Base-by-base conservation (phyloP, 1,284 basidiomycete genomes). In the Fomes fomentarius region DNA sequence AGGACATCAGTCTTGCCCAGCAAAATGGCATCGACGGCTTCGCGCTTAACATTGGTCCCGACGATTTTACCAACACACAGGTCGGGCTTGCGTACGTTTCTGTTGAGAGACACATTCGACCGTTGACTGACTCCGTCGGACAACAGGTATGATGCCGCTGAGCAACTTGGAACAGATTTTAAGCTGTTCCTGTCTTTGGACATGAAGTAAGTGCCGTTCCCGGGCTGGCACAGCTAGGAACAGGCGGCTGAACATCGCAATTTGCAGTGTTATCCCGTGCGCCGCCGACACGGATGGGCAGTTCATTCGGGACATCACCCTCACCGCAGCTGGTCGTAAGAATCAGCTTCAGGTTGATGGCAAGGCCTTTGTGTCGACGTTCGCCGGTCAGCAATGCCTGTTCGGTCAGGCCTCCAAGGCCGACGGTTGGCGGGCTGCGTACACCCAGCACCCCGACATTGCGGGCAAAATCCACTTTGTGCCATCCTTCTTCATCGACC, bases 131-230 rank as follows among this genome's bases (percentile, higher is more conserved):
- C 41, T 6, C 33, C 22, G 19, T 19, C n/a, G 7, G 15, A 1
- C 38, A 39, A 34, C 62, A 80, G 79, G 30, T 87, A 80, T 66
- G 63, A 77, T 44, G 85, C 86, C 35, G 86, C 87, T 12, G 65
- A 70, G 21, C 71, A 79, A 48, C 80, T 79, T 14, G 79, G 76
- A 15, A 74, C 79, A 5, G 75, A 71, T 45, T 94, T 94, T 76
- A 90, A 90, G 69, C 72, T 93, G 47, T 93, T 92, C 74, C 69
- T 93, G 63, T 90, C 86, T 15, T 81, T 93, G 47, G 91, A 93
- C 69, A 91, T 94, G 88, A 79, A 84, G 78, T 87, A 56, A 28
- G 79, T 72, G n/a, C n/a, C n/a, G n/a, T n/a, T n/a, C n/a, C n/a
- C n/a, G n/a, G n/a, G n/a, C n/a, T n/a, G n/a, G n/a, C n/a, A n/a